A percentile compares a stretch with the other conserved stretches of the same genome.
Conservation (phyloP, 2,329 filamentous ascomycete genomes). For the Ambrosiella beaveri region DNA sequence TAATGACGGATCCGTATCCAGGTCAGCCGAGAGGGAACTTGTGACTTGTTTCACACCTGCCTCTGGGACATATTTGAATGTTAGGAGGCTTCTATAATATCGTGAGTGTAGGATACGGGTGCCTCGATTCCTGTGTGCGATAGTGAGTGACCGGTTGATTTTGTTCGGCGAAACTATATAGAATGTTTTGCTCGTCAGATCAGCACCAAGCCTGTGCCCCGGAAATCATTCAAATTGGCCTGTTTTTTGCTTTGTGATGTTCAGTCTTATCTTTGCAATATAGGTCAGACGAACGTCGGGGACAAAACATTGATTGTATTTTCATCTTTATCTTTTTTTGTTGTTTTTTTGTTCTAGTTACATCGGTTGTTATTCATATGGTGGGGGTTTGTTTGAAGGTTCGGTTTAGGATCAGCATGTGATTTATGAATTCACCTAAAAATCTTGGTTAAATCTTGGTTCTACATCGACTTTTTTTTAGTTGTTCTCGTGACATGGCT, state of each 20-base stretch:
- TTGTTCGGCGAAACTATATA: no score
- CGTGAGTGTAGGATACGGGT: no score
- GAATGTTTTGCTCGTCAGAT: no score
- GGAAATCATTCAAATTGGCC: no score
- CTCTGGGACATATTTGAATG: not conserved
- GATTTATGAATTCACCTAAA: not conserved
- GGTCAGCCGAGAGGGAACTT: no score
- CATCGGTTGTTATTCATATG: not conserved
- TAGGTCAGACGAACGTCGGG: no score
- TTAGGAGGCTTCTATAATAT: not conserved
- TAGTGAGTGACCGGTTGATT: no score
- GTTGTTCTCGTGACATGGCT: not conserved
- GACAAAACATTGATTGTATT: not conserved
- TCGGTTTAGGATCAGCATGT: not conserved
- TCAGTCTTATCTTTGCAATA: no score
- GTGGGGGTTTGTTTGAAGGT: not conserved
- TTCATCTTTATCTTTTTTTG: slow-evolving; percentile 6
- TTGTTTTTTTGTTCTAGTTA: not conserved
- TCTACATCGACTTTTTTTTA: not conserved
- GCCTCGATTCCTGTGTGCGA: no score
- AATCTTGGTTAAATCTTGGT: not conserved
- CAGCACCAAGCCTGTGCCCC: no score
- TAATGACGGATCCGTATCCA: no score
- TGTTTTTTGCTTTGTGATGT: not conserved
- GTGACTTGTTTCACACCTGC: no score